These are phyloP conservation scores for Chaetomium sp. DNA, from an alignment of 2,329 filamentous ascomycete genomes.

Conservation along the genomic window DNA sequence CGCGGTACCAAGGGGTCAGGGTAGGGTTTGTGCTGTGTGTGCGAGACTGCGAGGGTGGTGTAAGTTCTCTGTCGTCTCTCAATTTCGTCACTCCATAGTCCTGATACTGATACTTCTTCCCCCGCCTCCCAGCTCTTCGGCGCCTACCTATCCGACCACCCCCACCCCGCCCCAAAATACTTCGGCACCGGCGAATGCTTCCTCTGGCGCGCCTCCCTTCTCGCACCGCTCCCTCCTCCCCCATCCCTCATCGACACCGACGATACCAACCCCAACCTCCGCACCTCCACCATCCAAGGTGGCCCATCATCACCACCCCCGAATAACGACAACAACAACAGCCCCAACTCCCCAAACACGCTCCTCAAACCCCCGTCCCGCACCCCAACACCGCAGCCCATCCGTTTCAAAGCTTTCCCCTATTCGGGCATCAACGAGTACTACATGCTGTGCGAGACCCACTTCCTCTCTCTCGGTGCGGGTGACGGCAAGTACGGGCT, in stretches of 20 bases:
- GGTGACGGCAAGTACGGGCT: conserved; percentile 86
- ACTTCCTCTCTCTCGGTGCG: conserved; percentile 80
- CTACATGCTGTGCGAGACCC: conserved; percentile 84
- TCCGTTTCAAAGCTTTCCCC: conserved; percentile 95
- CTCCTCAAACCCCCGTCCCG: conserved; percentile 11
- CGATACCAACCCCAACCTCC: conserved; percentile 41
- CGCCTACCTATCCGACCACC: conserved; percentile 86
- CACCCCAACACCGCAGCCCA: conserved; percentile 35
- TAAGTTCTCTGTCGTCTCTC: conserved; percentile 38
- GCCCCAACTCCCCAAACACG: not conserved
- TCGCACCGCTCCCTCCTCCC: conserved; percentile 62
- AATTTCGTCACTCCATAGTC: not conserved
- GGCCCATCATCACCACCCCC: conserved; percentile 21
- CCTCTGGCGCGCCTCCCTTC: conserved; percentile 69
- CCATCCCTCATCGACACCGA: conserved; percentile 42
- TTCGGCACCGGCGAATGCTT: conserved; percentile 97
- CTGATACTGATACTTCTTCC: not conserved
- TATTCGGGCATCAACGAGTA: conserved; percentile 97
- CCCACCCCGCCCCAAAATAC: conserved; percentile 74
- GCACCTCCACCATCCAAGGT: conserved; percentile 37
- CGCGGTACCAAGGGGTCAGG: conserved; percentile 58
- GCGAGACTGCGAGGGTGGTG: conserved; percentile 66
- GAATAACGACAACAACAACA: conserved; percentile 4
- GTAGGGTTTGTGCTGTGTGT: conserved; percentile 89
- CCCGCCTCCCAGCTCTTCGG: conserved; percentile 63